Base-by-base conservation (phyloP, 768 basidiomycete species). In the Tulasnella sp. region DNA sequence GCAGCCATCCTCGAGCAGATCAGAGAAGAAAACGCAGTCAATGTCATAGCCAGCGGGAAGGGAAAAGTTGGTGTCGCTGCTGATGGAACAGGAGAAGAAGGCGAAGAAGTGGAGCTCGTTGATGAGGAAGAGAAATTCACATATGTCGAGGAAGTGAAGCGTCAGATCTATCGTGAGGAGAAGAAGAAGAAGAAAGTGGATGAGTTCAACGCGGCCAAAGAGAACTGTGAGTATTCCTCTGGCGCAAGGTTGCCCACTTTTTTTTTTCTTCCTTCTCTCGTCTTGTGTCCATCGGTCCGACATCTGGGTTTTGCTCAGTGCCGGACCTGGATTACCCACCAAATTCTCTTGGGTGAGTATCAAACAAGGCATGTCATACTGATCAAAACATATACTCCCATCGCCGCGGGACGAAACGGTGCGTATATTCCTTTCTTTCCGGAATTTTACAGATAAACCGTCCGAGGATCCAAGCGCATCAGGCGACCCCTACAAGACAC, bases 401-500 rank as follows among this genome's bases (percentile, higher is more conserved):
- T 38, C 34, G 15, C 34, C 34, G 34, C 34, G 34, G 46, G 46
- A 48, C 11, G 46, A 22, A 48, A 48, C 21, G 46, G n/a, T 4
- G 59, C 48, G 11, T 19, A 53, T 54, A 63, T 50, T 63, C 52
- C 4, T 42, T 29, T 41, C 54, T 64, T 63, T 54, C 53, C 60
- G 29, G 15, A 50, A 21, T 25, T n/a, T 17, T 63, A 29, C 66
- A 97, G 94, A 93, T 73, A 91, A 92, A 69, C 96, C 96, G 8
- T 78, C 85, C 19, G 93, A 94, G 55, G 93, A 99, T 67, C 58
- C 84, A 11, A 83, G 94, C 68, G 93, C 92, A 30, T 77, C 85
- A 43, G 96, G 96, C 2, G 96, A 99, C 68, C 96, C 96, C 2
- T 99, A 97, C 75, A 98, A 98, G 70, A 98, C 96, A 0, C 76